These are phyloP conservation scores for Epichloe sp. DNA, from an alignment of 2,329 filamentous ascomycete genomes.

Conservation along the genomic window DNA sequence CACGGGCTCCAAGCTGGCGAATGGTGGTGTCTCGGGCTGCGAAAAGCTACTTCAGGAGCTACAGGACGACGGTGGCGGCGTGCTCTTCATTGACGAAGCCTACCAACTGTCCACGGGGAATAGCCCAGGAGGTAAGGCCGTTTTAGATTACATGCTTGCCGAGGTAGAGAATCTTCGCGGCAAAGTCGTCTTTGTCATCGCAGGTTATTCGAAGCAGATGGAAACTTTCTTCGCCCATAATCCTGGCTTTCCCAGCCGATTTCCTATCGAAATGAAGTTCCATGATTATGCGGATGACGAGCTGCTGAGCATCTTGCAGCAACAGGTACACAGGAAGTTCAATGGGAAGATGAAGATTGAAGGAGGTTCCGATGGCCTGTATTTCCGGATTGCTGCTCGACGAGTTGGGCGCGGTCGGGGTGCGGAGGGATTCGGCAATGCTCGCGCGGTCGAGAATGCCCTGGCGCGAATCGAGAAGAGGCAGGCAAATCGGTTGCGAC, in stretches of 20 bases:
- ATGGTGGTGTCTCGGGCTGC: constrained; percentile 43
- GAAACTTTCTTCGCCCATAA: constrained; percentile 66
- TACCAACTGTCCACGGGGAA: constrained; percentile 56
- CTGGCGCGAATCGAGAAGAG: constrained; percentile 38
- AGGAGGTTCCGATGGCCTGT: constrained; percentile 45
- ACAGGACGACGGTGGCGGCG: constrained; percentile 47
- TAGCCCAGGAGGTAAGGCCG: constrained; percentile 41
- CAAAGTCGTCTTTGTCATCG: constrained; percentile 58
- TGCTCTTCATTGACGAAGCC: constrained; percentile 66
- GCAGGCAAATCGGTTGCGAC: constrained; percentile 37
- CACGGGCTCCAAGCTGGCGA: constrained; percentile 53
- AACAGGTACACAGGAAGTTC: constrained; percentile 42
- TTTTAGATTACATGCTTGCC: constrained; percentile 58
- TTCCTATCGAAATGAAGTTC: constrained; percentile 54
- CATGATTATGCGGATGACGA: constrained; percentile 56
- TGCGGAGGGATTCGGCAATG: constrained; percentile 59
- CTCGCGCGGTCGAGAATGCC: constrained; percentile 52
- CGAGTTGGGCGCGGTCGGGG: constrained; percentile 50
- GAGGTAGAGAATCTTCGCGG: constrained; percentile 61
- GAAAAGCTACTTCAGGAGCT: constrained; percentile 38
- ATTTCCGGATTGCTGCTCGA: constrained; percentile 46
- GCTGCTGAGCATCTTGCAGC: constrained; percentile 45
- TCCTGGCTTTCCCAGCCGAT: constrained; percentile 54
- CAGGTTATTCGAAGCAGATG: constrained; percentile 64
- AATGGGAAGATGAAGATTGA: constrained; percentile 43